Evolutionary conservation across 176 grass and related monocot species (phyloP), one percentile per base, ranked within the genome.

Genomic region (Calamus simplicifolius): DNA sequence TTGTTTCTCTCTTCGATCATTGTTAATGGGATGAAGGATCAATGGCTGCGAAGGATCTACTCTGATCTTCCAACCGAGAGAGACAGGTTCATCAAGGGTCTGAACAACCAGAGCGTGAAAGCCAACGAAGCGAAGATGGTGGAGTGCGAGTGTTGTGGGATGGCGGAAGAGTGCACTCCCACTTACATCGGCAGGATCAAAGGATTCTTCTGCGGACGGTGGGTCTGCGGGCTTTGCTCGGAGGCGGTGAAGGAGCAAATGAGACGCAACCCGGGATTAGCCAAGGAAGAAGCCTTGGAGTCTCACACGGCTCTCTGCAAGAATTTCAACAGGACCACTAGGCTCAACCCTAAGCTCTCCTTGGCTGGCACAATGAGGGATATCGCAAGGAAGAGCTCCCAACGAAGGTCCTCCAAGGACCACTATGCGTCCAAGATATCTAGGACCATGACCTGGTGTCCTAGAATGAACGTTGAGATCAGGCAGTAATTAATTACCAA

Each of bases 111-210:
- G 2, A 38, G 7, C 31, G 10, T 38, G 31, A 8, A 38, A 5
- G 10, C 31, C 31, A 38, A 8, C 6, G 82, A 79, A 77, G 56
- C 79, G 0, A 51, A 58, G 75, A 80, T 69, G 38, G 84, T 91
- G 74, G 71, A 77, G 61, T 95, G 89, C 79, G 89, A 95, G 74
- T 95, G 89, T 57, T 95, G 89, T 74, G 79, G 78, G 27, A 89
- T 95, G 64, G 66, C 81, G 63, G 81, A 95, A 77, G 89, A 95
- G 50, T 95, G 85, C 85, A 95, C 89, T 59, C 85, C 85, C 3
- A 81, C 67, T 31, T 95, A 89, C 89, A 89, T 95, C 79, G 80
- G 66, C 23, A 76, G 72, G 38, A 80, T 89, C 18, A 64, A 79
- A 19, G 81, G 80, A 72, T 76, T 59, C 54, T 95, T 95, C 85